Evolutionary conservation across 2,329 filamentous ascomycete species (phyloP), one percentile per base, ranked within the genome.

Genomic region (Hymenoscyphus repandus): DNA sequence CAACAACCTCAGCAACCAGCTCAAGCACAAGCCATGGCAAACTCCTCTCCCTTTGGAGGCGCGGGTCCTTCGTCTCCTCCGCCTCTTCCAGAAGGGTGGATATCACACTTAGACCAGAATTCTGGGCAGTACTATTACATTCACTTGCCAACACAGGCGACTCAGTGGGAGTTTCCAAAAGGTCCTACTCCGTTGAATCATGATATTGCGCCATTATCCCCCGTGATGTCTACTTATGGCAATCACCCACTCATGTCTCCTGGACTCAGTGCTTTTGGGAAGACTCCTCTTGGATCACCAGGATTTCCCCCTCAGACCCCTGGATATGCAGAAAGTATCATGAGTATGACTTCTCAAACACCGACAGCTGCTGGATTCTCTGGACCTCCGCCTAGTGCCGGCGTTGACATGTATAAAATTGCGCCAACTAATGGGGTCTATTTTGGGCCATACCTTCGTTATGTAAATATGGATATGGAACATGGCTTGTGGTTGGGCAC

Each of bases 61-160:
- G 71, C 80, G 20, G 80, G 85, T 1, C 89, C 89, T 30, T 82
- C 86, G 22, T 95, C 90, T 13, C 93, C 93, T 31, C 93, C 93
- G 18, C 93, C 92, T 2, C 77, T 99, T 13, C 93, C 93, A 5
- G 93, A 99, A 71, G 93, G 93, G 32, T 99, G 93, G 93, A 97
- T 99, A 64, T 90, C 93, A 17, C 93, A 97, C 68, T 20, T 97
- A 4, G 93, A 99, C 66, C 88, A 90, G 59, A 96, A 88, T 65
- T 97, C 92, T 2, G 93, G 93, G 1, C 92, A 97, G 66, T 99
- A 97, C 70, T 99, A 99, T 69, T 99, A 99, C 65, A 99, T 99
- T 53, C 93, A 99, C 68, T 77, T 99, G 30, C 88, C 91, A 1
- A 91, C 89, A 0, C 93, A 97, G 66, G 90, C 91, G 2, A 99